Evolutionary conservation across 345 rosid species (phyloP).

Genomic region (Gossypium sturtianum): DNA sequence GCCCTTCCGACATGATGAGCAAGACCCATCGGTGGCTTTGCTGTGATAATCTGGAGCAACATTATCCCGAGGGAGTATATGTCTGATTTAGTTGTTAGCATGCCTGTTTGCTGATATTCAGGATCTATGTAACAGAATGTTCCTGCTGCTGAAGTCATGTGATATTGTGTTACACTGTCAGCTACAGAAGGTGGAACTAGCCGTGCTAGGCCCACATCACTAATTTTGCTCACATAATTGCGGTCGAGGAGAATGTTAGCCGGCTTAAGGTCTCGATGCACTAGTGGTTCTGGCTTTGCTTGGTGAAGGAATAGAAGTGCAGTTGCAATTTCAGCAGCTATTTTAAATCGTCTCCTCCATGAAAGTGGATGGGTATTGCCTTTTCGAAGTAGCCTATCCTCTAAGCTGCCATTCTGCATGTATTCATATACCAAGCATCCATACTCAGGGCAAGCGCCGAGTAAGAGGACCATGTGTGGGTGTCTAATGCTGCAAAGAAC

Average conservation of each 20-base stretch:
- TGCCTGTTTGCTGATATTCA: conserved; percentile 87
- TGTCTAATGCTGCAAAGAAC: conserved; percentile 79
- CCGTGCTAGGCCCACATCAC: conserved; percentile 93
- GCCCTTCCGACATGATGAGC: conserved; percentile 72
- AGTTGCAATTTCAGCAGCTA: conserved; percentile 78
- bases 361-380: conserved; percentile 62
- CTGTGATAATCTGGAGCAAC: conserved; percentile 85
- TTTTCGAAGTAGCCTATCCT: conserved; percentile 66
- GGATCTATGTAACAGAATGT: conserved; percentile 94
- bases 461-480: conserved; percentile 87
- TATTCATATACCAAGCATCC: conserved; percentile 89
- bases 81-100: conserved; percentile 75
- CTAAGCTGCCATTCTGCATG: conserved; percentile 77
- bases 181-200: conserved; percentile 81
- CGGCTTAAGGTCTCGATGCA: conserved; percentile 89
- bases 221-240: conserved; percentile 80
- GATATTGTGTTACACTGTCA: conserved; percentile 71
- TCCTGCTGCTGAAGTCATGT: conserved; percentile 92
- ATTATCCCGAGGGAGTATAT: conserved; percentile 74
- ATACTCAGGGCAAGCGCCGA: conserved; percentile 85
- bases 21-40: conserved; percentile 76
- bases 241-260: conserved; percentile 86
- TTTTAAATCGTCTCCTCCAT: conserved; percentile 63
- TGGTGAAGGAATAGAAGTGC: conserved; percentile 89
- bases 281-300: conserved; percentile 90